Percentiles rank a stretch among this genome's conserved stretches.
phyloP scores from a whole-genome alignment of 2,329 filamentous ascomycete genomes.

The Epichloe typhina region DNA sequence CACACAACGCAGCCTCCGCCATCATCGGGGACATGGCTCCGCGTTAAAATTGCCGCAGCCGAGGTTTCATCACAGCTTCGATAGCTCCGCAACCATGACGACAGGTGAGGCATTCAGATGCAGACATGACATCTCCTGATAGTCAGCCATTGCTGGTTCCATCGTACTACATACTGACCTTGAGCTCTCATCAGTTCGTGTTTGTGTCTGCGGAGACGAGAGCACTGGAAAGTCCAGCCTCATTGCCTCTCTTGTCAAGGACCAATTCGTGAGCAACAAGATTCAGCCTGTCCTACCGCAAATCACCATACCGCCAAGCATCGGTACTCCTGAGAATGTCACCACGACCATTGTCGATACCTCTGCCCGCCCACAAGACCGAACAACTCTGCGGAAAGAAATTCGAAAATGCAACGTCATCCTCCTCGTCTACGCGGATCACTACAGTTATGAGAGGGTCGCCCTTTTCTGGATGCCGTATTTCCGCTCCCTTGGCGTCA shows the following conservation, averaged over 20 bases:
- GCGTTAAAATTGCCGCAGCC: conserved; percentile 2
- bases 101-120: background rate
- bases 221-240: conserved; percentile 88
- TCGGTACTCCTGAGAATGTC: conserved; percentile 90
- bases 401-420: conserved; percentile 97
- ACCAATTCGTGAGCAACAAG: conserved; percentile 89
- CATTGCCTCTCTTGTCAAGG: conserved; percentile 91
- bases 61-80: conserved; percentile 4
- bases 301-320: conserved; percentile 85
- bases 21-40: conserved; percentile 9
- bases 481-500: conserved; percentile 94
- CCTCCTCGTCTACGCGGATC: conserved; percentile 89
- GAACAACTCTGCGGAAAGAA: conserved; percentile 79
- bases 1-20: background rate
- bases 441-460: conserved; percentile 97
- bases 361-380: conserved; percentile 85
- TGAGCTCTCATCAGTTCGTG: conserved; percentile 46
- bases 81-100: conserved; percentile 5
- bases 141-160: background rate
- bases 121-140: background rate
- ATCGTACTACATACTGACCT: conserved; percentile 1
- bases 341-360: conserved; percentile 97
- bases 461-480: conserved; percentile 98
- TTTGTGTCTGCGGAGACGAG: conserved; percentile 94
- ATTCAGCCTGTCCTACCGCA: conserved; percentile 90